phyloP scores from a whole-genome alignment of 441 rosid genomes.

The Pelargonium exstipulatum region DNA sequence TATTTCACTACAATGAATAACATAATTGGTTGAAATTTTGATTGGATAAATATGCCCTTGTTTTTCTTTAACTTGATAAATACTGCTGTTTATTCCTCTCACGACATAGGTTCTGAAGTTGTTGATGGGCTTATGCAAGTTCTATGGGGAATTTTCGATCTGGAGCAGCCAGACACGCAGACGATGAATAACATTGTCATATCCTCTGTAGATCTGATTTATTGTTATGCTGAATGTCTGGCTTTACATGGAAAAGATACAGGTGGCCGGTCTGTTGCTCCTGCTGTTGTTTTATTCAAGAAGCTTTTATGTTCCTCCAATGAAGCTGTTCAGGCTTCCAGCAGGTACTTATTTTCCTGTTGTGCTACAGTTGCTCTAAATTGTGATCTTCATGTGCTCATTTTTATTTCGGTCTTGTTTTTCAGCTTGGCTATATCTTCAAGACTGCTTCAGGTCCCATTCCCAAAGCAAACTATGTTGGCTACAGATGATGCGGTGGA shows the following conservation, averaged over 20 bases:
- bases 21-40: background rate
- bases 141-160: conserved; percentile 97
- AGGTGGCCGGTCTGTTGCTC: conserved; percentile 65
- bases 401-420: conserved; percentile 19
- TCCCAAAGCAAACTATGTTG: conserved; percentile 96
- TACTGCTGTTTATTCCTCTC: conserved; percentile 9
- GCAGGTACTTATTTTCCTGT: conserved; percentile 60
- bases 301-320: conserved; percentile 76
- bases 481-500: conserved; percentile 82
- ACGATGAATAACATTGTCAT: conserved; percentile 93
- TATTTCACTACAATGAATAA: background rate
- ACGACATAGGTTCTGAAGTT: conserved; percentile 73
- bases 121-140: conserved; percentile 96
- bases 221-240: conserved; percentile 97
- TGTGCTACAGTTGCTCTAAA: conserved; percentile 12
- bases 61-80: background rate
- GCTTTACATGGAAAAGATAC: conserved; percentile 75
- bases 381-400: conserved; percentile 22
- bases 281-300: conserved; percentile 83
- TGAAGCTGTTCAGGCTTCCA: conserved; percentile 92
- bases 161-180: conserved; percentile 92
- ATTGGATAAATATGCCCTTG: conserved; percentile 1
- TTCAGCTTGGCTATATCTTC: conserved; percentile 98
- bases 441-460: conserved; percentile 98
- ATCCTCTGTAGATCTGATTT: conserved; percentile 92